These are phyloP conservation scores for Pseudocercospora crystallina DNA, from an alignment of 2,329 filamentous ascomycete species.

Conservation along the genomic window DNA sequence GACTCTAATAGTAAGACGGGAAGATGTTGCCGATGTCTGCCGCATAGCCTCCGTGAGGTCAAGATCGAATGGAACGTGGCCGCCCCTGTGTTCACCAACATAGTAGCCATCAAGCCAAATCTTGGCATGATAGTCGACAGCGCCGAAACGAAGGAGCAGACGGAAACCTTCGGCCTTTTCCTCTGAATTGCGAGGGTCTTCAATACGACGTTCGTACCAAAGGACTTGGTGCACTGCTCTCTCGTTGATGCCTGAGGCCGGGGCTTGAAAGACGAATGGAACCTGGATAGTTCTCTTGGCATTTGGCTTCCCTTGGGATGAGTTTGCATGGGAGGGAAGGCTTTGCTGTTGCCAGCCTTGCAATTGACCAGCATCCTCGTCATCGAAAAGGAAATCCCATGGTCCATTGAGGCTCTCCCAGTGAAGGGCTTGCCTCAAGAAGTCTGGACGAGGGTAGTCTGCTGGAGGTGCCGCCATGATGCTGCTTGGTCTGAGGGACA, in stretches of 20 bases:
- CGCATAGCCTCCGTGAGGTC: slow-evolving; percentile 52
- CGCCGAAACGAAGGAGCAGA: slow-evolving; percentile 58
- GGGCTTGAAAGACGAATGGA: slow-evolving; percentile 65
- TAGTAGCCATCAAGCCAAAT: slow-evolving; percentile 57
- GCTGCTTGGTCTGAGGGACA: slow-evolving; percentile 8
- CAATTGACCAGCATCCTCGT: slow-evolving; percentile 57
- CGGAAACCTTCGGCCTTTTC: slow-evolving; percentile 38
- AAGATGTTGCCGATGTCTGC: background rate
- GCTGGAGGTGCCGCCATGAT: slow-evolving; percentile 14
- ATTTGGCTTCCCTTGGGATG: slow-evolving; percentile 34
- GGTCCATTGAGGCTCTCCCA: slow-evolving; percentile 63
- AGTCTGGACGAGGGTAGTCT: slow-evolving; percentile 65
- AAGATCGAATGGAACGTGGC: slow-evolving; percentile 59
- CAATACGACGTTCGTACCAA: slow-evolving; percentile 59
- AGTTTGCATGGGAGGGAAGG: slow-evolving; percentile 45
- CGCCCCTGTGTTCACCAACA: slow-evolving; percentile 58
- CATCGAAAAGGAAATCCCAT: slow-evolving; percentile 67
- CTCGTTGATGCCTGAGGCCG: slow-evolving; percentile 62
- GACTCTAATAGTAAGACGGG: slow-evolving; percentile 57
- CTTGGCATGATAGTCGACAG: slow-evolving; percentile 61
- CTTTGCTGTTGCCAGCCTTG: slow-evolving; percentile 55
- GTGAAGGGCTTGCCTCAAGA: slow-evolving; percentile 54
- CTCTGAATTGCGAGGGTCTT: slow-evolving; percentile 26
- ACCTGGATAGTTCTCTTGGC: slow-evolving; percentile 58
- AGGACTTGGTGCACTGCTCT: slow-evolving; percentile 64